Percentiles rank a stretch among this genome's conserved stretches.
Evolutionary conservation across 2,329 filamentous ascomycete genomes (phyloP).

Genomic region (Fusarium denticulatum): DNA sequence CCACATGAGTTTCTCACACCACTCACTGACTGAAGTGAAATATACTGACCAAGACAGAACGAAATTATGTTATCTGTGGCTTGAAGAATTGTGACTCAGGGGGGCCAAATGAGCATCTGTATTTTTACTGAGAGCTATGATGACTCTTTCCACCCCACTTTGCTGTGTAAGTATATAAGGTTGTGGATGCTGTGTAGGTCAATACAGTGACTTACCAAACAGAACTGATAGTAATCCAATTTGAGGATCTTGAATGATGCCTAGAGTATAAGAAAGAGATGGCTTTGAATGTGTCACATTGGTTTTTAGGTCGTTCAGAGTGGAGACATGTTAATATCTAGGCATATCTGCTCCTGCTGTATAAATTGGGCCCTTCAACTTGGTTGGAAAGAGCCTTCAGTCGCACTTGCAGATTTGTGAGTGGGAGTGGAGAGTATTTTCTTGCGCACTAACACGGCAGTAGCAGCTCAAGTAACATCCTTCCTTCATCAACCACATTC

Average conservation of each 20-base stretch:
- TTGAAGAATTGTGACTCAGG: neutral
- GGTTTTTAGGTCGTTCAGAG: neutral
- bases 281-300: neutral
- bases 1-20: neutral
- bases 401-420: neutral
- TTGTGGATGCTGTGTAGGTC: neutral
- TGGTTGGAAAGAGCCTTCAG: neutral
- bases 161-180: neutral
- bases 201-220: neutral
- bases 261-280: neutral
- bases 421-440: neutral
- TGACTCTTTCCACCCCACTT: neutral
- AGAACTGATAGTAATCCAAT: neutral
- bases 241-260: neutral
- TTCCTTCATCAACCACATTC: neutral
- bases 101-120: neutral
- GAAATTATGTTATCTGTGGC: neutral
- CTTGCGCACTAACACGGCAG: neutral
- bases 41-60: no score
- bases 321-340: neutral
- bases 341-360: neutral
- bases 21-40: neutral
- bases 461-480: neutral
- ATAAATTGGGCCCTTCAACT: neutral
- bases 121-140: neutral